Base-by-base conservation (phyloP, 352 stramenopile species). In the Phytophthora podocarpi region DNA sequence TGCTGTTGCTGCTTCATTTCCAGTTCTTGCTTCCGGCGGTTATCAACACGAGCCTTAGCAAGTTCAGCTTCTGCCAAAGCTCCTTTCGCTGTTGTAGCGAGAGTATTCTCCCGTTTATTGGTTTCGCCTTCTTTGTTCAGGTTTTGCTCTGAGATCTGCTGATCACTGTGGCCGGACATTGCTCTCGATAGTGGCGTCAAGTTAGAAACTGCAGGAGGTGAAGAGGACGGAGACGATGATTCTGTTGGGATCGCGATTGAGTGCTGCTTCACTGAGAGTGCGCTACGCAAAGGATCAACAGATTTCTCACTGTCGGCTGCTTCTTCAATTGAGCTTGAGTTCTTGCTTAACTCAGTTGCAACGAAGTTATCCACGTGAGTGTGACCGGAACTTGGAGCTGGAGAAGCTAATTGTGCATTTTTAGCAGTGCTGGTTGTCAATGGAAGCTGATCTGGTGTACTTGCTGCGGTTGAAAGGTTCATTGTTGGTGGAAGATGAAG, bases 11-110 rank as follows among this genome's bases (percentile, higher is more conserved):
- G 73, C 37, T 84, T 78, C 5, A 60, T 26, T 47, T 90, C 81
- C 6, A 67, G 58, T 28, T 90, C 78, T 47, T 80, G 72, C 51
- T 86, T 89, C 13, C 82, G 72, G 0, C 84, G 71, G 11, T 49
- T 77, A 59, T 91, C 84, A 13, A 93, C 80, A 6, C 84, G 78
- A 21, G 74, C 66, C 51, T 85, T 88, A 7, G 84, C 82, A 42
- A 93, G 74, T 56, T 93, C 80, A 5, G 84, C 84, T 60, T 93
- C 84, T 5, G 71, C 76, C 18, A 85, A 56, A 3, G 84, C 84
- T 8, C 82, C 80, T 52, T 90, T 87, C 15, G 70, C 68, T 10
- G 77, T 86, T 4, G 76, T 60, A 10, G 61, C 67, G 6, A 89
- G 64, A 3, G 73, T 78, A 47, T 77, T 32, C 23, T 84, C 69